Base-by-base conservation (phyloP, 805 yeast species). In the Yarrowia divulgata region DNA sequence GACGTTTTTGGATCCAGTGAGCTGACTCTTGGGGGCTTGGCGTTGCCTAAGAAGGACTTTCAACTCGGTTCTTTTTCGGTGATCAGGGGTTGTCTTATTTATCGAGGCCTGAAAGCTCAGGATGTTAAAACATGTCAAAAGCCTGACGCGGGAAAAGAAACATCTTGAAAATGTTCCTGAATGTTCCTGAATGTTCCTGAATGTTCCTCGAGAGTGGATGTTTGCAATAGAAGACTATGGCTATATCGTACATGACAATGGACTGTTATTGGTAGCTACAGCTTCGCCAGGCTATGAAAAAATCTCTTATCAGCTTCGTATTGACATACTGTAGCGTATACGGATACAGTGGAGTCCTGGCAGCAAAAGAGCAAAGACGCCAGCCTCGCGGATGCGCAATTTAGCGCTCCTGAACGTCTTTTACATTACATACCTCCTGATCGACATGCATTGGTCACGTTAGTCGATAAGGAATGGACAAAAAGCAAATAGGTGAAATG, bases 381-480 rank as follows among this genome's bases (percentile, higher is more conserved):
- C 52, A 48, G 52, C 52, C 18, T 29, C 35, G 16, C 18, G 32
- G 52, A 29, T 50, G 58, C 35, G 58, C 42, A 52, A 52, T 18
- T 52, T 52, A 13, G 8, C 34, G 35, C 54, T 9, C 19, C 54
- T 16, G 39, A 32, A 29, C 35, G 19, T 19, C 37, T 49, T 49
- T 49, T 34, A n/a, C 55, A 49, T 3, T 23, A 23, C 23, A 50
- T 18, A 54, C 45, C 42, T 54, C 60, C 45, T 39, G 60, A 54
- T 54, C 60, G 39, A 39, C 60, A 54, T 52, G 45, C 60, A 39
- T 52, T 45, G 14, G 35, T 39, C 35, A 54, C 45, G 60, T 37
- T 39, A 16, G 60, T 54, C 34, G 60, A 54, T 54, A 54, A 54
- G 60, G 60, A 54, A 54, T 54, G 60, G 45, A 54, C 12, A 54